phyloP scores from a whole-genome alignment of 495 filamentous ascomycete genomes.

The Penicillium ochrochloron region DNA sequence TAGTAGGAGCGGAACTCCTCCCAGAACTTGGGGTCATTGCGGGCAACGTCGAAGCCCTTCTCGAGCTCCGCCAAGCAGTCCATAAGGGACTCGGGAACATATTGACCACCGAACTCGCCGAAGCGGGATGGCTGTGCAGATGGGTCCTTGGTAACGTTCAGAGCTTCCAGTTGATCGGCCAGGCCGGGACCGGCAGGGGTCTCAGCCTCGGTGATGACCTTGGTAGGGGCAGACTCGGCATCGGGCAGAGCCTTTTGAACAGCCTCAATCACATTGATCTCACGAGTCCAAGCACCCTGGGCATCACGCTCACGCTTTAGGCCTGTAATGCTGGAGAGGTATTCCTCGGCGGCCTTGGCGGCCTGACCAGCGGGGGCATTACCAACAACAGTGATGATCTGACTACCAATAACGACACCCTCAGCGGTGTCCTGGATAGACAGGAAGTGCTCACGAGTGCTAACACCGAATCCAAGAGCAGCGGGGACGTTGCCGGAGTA shows the following conservation, averaged over 20 bases:
- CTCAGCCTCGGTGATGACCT: constrained; percentile 66
- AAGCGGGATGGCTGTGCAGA: constrained; percentile 78
- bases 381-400: constrained; percentile 81
- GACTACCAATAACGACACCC: constrained; percentile 96
- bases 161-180: constrained; percentile 72
- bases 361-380: constrained; percentile 71
- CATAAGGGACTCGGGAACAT: constrained; percentile 97
- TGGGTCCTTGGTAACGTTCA: constrained; percentile 60
- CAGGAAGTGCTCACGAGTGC: constrained; percentile 91
- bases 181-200: constrained; percentile 62
- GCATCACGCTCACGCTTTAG: constrained; percentile 48
- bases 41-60: constrained; percentile 83
- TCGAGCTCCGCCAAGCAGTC: constrained; percentile 93
- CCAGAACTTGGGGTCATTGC: constrained; percentile 91
- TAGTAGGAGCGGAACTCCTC: constrained; percentile 97
- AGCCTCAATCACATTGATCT: constrained; percentile 60
- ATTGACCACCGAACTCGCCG: constrained; percentile 98
- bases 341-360: constrained; percentile 79
- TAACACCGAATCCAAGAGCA: constrained; percentile 94
- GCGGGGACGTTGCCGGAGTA: constrained; percentile 90
- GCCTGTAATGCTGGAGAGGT: constrained; percentile 82
- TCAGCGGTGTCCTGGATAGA: constrained; percentile 83
- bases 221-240: constrained; percentile 42
- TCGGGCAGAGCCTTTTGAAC: constrained; percentile 55
- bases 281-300: constrained; percentile 37